phyloP scores from a whole-genome alignment of 2,329 filamentous ascomycete species.

The Stagonosporopsis tanaceti region DNA sequence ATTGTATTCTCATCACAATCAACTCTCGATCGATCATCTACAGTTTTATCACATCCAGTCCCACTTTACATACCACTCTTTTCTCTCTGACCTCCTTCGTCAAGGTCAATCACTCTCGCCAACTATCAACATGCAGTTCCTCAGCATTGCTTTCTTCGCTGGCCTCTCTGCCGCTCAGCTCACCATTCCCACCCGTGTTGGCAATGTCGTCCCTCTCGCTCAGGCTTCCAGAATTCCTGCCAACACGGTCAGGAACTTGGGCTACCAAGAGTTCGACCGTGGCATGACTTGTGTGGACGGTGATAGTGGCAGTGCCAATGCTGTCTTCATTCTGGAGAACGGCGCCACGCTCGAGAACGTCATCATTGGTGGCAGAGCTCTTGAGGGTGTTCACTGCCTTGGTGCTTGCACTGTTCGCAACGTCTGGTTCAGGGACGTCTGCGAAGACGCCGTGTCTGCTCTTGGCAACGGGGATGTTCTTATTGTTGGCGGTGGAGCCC shows the following conservation, averaged over 20 bases:
- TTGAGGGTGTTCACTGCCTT: constrained; percentile 56
- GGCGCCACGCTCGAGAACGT: constrained; percentile 55
- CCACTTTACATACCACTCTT: too few relatives aligned
- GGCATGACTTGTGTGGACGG: constrained; percentile 3
- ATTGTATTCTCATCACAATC: too few relatives aligned
- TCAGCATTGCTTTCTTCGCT: constrained; percentile 1
- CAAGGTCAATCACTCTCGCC: too few relatives aligned
- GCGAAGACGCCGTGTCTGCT: constrained; percentile 31
- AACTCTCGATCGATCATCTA: too few relatives aligned
- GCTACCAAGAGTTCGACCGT: constrained; percentile 11
- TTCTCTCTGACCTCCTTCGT: too few relatives aligned
- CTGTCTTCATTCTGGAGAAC: constrained; percentile 59
- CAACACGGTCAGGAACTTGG: constrained; percentile 28
- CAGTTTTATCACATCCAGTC: too few relatives aligned
- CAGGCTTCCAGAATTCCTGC: constrained; percentile 37
- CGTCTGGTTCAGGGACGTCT: constrained; percentile 25
- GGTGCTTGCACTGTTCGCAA: constrained; percentile 53
- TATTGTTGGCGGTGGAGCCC: constrained; percentile 47
- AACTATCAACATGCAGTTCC: constrained; percentile 2
- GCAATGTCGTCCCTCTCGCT: background rate
- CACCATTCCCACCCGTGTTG: background rate
- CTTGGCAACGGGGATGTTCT: constrained; percentile 28
- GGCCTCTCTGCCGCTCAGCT: background rate
- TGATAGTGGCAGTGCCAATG: constrained; percentile 33
- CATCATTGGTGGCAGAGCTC: constrained; percentile 50